Base-by-base conservation (phyloP, 495 filamentous ascomycete species). In the Tirmania nivea region DNA sequence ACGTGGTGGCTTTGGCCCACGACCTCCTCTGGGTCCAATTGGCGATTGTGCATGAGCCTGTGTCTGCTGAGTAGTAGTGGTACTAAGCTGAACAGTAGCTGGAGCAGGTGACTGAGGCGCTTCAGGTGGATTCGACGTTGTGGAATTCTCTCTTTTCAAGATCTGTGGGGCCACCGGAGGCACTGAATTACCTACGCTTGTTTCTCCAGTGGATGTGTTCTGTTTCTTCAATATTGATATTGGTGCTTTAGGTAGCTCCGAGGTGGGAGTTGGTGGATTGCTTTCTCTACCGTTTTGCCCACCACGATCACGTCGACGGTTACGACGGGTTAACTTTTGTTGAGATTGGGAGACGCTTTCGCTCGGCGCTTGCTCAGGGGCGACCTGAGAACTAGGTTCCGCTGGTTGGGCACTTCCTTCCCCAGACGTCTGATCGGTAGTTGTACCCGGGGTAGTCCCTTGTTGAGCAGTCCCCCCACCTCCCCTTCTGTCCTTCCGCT, bases 401-500 rank as follows among this genome's bases (percentile, higher is more conserved):
- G 25, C 7, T 31, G 25, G 25, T 7, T 31, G 25, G 7, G 25
- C 2, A 31, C 25, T 31, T 31, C 25, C 25, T 31, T 31, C 25
- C 25, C 25, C 25, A 31, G 25, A 31, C 25, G 25, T 7, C 25
- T 31, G 25, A 31, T 31, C 25, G 25, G 25, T 31, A 31, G 57
- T 42, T 35, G 55, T 47, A 34, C 63, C 52, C n/a, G 61, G 64
- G 35, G 69, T 65, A 50, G 70, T 69, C 36, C 66, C 57, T 14
- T 56, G 10, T 21, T 69, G 58, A 25, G 72, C 62, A 45, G 4
- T 8, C 66, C 60, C 49, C 71, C 71, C 55, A 68, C 52, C 6
- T 70, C 67, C 25, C 69, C 58, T 51, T 73, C 68, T 14, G 71
- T 52, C 37, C 71, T 63, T 74, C 75, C 21, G 68, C 74, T 35